Evolutionary conservation across 768 basidiomycete species (phyloP), one percentile per base, ranked within the genome.

Genomic region (Boletus rubropictus): DNA sequence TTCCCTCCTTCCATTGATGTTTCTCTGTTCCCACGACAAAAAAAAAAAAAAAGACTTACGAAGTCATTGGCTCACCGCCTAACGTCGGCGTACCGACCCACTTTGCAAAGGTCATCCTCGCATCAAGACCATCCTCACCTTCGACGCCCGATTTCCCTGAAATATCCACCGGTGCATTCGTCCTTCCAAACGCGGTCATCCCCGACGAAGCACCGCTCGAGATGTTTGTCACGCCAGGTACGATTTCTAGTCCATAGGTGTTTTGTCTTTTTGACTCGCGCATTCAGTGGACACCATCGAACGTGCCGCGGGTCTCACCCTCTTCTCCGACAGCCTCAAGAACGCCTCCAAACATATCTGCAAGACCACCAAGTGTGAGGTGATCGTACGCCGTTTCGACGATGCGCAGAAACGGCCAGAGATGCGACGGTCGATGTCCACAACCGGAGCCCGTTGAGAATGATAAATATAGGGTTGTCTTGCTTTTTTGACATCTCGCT

Each of bases 41-140:
- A 11, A 22, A n/a, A 32, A 40, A 33, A 11, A 22, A n/a, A 36
- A 28, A 97, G 92, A 83, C 79, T 3, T 82, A 98, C 63, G 95
- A 99, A 75, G 86, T 99, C 35, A 98, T 99, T 55, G 96, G 96
- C 0, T 78, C 77, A 15, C 90, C 92, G 10, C 91, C 93, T 10
- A 90, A 87, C 59, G 73, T 97, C 49, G 75, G 89, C 40, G 96
- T 99, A 15, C 96, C 96, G 2, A 98, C 96, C 5, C 96, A 99
- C 64, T 98, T 98, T 64, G 94, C 95, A 27, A 98, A 98, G 66
- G 94, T 97, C 27, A 82, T 97, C 20, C 73, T 97, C 42, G 77
- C 87, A 2, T 77, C 89, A 0, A 79, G 78, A 53, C 86, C 89
- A 0, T 73, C 79, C 21, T 89, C 87, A 1, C 85, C 88, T 9